These are phyloP conservation scores for Ilex paraguariensis DNA, from an alignment of 305 asterid species.

Conservation along the genomic window DNA sequence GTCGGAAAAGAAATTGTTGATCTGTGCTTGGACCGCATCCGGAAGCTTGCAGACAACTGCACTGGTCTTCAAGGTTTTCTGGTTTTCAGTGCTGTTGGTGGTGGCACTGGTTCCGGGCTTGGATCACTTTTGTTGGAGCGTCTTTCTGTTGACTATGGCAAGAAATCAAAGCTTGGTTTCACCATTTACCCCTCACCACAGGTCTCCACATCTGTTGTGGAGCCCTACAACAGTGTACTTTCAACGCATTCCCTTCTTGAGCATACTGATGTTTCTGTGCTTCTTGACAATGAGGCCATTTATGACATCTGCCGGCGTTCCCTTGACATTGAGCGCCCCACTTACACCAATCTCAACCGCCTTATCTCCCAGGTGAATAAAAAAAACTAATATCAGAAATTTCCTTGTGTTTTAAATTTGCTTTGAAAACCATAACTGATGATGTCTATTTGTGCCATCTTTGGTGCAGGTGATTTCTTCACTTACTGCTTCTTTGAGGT, in stretches of 20 bases:
- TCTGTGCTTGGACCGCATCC: slow-evolving; percentile 27
- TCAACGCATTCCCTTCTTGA: slow-evolving; percentile 30
- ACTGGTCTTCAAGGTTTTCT: slow-evolving; percentile 76
- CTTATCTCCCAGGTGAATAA: slow-evolving; percentile 23
- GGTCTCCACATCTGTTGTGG: slow-evolving; percentile 28
- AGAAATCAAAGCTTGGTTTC: slow-evolving; percentile 27
- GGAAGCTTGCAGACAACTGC: slow-evolving; percentile 80
- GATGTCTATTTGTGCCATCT: not conserved
- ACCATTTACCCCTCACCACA: slow-evolving; percentile 28
- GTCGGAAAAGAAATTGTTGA: slow-evolving; percentile 29
- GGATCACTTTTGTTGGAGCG: slow-evolving; percentile 25
- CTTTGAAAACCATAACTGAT: no score
- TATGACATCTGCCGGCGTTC: slow-evolving; percentile 27
- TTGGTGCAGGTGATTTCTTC: slow-evolving; percentile 23
- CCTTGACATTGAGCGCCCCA: slow-evolving; percentile 26
- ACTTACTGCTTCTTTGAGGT: slow-evolving; percentile 27
- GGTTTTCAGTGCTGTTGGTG: slow-evolving; percentile 45
- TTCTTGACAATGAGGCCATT: slow-evolving; percentile 29
- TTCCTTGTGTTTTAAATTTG: no score
- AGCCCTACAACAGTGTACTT: slow-evolving; percentile 29
- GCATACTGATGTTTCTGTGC: slow-evolving; percentile 28
- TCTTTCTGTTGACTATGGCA: slow-evolving; percentile 25
- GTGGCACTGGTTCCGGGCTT: slow-evolving; percentile 29
- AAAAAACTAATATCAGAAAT: not conserved
- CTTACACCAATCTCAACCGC: slow-evolving; percentile 26